These are phyloP conservation scores for Melampsora americana DNA, from an alignment of 1,284 basidiomycete species.

Conservation along the genomic window DNA sequence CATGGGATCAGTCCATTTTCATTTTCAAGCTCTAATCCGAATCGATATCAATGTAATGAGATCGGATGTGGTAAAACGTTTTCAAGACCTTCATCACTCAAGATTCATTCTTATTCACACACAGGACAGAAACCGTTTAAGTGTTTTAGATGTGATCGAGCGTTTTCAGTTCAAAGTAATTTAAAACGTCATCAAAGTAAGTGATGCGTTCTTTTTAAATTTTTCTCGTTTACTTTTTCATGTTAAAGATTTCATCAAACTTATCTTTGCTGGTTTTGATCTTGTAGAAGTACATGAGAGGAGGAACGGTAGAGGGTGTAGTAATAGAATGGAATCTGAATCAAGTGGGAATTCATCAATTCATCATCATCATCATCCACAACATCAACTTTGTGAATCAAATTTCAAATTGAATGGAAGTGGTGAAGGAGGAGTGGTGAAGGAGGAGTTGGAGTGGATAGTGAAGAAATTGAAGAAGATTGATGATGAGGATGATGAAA, in stretches of 20 bases:
- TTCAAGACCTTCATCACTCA: slow-evolving; percentile 28
- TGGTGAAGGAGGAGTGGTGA: no score
- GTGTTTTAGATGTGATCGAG: slow-evolving; percentile 37
- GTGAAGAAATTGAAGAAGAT: slow-evolving; percentile 10
- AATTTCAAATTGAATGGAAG: neutral
- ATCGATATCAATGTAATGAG: slow-evolving; percentile 37
- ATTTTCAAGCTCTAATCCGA: neutral
- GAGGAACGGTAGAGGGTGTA: neutral
- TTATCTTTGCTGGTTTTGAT: no score
- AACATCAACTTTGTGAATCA: neutral
- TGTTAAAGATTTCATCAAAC: no score
- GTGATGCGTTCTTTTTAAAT: slow-evolving; percentile 8
- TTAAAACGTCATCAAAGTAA: slow-evolving; percentile 39
- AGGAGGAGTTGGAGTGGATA: slow-evolving; percentile 13
- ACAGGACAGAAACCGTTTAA: slow-evolving; percentile 43
- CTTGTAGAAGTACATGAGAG: slow-evolving; percentile 35
- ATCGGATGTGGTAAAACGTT: slow-evolving; percentile 38
- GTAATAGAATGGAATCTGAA: neutral
- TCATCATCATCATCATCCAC: neutral
- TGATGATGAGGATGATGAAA: slow-evolving; percentile 7
- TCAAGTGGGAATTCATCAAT: neutral
- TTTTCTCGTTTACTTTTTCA: neutral
- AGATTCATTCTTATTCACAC: slow-evolving; percentile 38
- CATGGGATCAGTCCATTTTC: neutral
- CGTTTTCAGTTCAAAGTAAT: slow-evolving; percentile 42